Percentiles rank a stretch among this genome's conserved stretches.
Evolutionary conservation across 257 asterid genomes (phyloP).

Genomic region (Solanum chiquidenum): DNA sequence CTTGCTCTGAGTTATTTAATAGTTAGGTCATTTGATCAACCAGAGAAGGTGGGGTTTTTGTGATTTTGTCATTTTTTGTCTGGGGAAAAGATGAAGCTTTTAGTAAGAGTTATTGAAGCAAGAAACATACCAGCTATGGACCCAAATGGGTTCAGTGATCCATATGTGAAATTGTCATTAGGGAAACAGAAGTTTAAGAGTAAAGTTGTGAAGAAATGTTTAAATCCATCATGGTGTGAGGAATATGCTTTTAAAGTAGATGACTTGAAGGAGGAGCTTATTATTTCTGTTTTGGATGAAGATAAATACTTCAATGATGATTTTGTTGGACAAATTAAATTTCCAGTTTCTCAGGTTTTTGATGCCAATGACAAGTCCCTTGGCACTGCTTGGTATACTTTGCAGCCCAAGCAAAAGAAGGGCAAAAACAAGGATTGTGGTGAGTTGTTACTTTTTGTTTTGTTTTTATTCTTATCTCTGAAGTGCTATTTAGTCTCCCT

Average conservation of each 20-base stretch:
- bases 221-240: conserved; percentile 94
- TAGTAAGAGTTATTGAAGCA: conserved; percentile 91
- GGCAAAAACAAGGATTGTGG: conserved; percentile 83
- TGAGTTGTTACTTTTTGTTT: not conserved
- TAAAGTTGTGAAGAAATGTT: conserved; percentile 75
- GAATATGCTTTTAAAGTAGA: conserved; percentile 79
- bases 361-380: conserved; percentile 78
- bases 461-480: not conserved
- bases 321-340: conserved; percentile 72
- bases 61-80: not conserved
- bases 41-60: not conserved
- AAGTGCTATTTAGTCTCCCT: not conserved
- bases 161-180: conserved; percentile 80
- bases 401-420: conserved; percentile 77
- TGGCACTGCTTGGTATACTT: conserved; percentile 78
- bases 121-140: conserved; percentile 72
- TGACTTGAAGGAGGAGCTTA: conserved; percentile 75
- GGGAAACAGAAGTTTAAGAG: conserved; percentile 72
- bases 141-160: conserved; percentile 88
- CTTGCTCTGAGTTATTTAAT: not conserved
- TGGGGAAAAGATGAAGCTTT: conserved; percentile 47
- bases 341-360: conserved; percentile 56
- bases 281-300: conserved; percentile 69
- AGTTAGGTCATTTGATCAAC: not conserved
- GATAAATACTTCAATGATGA: conserved; percentile 91